Evolutionary conservation across 352 stramenopile species (phyloP), one percentile per base, ranked within the genome.

Genomic region (Globisporangium paroecandrum): DNA sequence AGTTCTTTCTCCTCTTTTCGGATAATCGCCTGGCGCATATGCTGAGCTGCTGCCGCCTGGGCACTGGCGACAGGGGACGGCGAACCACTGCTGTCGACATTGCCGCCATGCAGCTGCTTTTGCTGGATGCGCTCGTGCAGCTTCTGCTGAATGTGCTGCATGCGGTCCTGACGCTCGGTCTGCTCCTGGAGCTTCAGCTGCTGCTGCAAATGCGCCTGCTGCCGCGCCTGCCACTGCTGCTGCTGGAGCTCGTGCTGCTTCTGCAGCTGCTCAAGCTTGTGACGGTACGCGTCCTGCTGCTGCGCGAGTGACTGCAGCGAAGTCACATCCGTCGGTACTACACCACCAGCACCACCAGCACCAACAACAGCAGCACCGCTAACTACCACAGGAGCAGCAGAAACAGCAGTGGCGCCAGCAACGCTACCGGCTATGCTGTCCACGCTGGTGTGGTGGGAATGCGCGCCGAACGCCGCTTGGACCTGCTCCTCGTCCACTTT

Each of bases 111-210:
- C 51, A 71, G 55, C 24, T 69, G 61, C 22, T 75, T 71, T 36
- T 69, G 43, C 13, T 79, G 70, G 47, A 82, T 76, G 10, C 73
- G 74, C 51, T 81, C 69, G 25, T 81, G 72, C 3, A 79, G 68
- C 32, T 74, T 71, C 54, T 82, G 77, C 36, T 78, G 73, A 32
- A 87, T 74, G 22, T 79, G 75, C 36, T 82, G 75, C 77, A 81
- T 81, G 24, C 72, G 58, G 32, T 75, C 65, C 27, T 75, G 43
- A 34, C 53, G 55, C 62, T 46, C 49, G 24, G 55, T 22, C 49
- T 61, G 51, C 29, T 58, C 67, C 58, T 65, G 75, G 41, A 59
- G 32, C 18, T 58, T 27, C 47, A 60, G 41, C 41, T 54, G 64
- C 43, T 68, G 61, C 32, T 77, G 58, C 29, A 72, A 56, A 56